These are phyloP conservation scores for Claviceps cyperi DNA, from an alignment of 2,329 filamentous ascomycete species.

Conservation along the genomic window DNA sequence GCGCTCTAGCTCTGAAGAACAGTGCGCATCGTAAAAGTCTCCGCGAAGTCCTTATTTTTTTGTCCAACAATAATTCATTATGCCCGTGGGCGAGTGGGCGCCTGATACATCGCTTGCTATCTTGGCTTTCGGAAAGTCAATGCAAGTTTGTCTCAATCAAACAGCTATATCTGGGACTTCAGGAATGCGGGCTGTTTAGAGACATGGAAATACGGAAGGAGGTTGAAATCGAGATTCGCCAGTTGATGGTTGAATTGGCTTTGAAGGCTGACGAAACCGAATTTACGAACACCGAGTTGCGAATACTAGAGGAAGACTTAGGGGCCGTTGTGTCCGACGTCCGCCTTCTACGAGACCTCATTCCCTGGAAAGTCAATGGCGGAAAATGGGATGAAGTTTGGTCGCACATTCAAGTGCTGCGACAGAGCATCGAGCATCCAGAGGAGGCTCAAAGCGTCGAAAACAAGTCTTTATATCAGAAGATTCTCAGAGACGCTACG, in stretches of 20 bases:
- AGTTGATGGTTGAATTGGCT: constrained; percentile 14
- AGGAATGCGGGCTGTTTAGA: constrained; percentile 15
- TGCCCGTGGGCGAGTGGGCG: constrained; percentile 8
- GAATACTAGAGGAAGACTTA: constrained; percentile 9
- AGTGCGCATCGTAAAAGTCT: constrained; percentile 5
- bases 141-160: constrained; percentile 9
- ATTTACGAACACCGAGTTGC: constrained; percentile 14
- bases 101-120: constrained; percentile 7
- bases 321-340: constrained; percentile 11
- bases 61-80: constrained; percentile 4
- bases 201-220: constrained; percentile 7
- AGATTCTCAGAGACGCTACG: constrained; percentile 18
- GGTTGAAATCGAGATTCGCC: constrained; percentile 16
- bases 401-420: constrained; percentile 11
- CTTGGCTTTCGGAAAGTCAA: neutral
- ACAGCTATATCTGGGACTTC: constrained; percentile 15
- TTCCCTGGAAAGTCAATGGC: constrained; percentile 14
- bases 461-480: constrained; percentile 10
- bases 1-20: constrained; percentile 2
- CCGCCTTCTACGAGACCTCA: constrained; percentile 14
- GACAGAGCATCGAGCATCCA: neutral
- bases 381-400: constrained; percentile 15
- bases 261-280: constrained; percentile 15
- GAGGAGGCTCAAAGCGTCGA: constrained; percentile 9
- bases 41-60: constrained; percentile 5